phyloP scores from a whole-genome alignment of 176 grass and related monocot species.

The Aegilops tauschii region DNA sequence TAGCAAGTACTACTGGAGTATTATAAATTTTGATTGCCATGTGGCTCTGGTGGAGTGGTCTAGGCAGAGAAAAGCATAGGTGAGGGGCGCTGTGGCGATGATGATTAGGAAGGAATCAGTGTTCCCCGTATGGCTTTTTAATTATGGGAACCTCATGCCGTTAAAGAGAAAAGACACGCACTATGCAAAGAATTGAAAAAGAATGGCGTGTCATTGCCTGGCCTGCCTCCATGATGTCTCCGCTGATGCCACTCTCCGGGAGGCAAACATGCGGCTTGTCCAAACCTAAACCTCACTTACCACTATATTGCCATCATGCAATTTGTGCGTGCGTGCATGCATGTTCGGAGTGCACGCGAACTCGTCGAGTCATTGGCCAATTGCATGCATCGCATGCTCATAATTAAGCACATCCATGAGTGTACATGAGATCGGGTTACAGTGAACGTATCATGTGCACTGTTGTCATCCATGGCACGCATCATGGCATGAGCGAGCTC shows the following conservation, averaged over 20 bases:
- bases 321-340: background rate
- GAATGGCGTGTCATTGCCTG: background rate
- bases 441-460: background rate
- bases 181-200: background rate
- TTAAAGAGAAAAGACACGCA: conserved; percentile 46
- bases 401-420: background rate
- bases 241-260: conserved; percentile 36
- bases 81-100: conserved; percentile 38
- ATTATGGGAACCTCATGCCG: conserved; percentile 53
- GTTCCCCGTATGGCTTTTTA: conserved; percentile 39
- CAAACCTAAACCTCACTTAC: conserved; percentile 6
- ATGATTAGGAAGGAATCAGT: conserved; percentile 63
- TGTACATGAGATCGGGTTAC: too few relatives aligned
- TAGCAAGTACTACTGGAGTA: background rate
- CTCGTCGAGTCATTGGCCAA: background rate
- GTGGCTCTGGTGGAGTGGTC: conserved; percentile 14
- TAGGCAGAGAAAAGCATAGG: conserved; percentile 2
- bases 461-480: too few relatives aligned
- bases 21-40: too few relatives aligned
- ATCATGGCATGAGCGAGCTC: too few relatives aligned
- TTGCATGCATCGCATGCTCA: background rate
- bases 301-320: background rate
- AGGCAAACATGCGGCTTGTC: conserved; percentile 39
- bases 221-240: background rate
- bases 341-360: background rate